These are phyloP conservation scores for Cladosporium velox DNA, from an alignment of 2,329 filamentous ascomycete genomes.

Conservation along the genomic window DNA sequence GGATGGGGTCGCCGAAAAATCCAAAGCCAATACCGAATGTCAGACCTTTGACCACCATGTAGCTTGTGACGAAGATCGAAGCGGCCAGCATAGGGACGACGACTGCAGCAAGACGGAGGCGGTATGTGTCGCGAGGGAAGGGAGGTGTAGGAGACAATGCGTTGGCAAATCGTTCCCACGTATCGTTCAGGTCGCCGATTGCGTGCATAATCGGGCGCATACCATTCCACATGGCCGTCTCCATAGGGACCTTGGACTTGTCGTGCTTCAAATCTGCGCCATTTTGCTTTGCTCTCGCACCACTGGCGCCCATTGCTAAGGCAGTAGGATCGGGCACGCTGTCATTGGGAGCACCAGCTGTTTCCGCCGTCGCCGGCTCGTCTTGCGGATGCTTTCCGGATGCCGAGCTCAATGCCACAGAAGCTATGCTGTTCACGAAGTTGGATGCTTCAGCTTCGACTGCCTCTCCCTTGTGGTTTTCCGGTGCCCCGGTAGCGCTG, in stretches of 20 bases:
- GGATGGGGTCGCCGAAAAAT: constrained; percentile 79
- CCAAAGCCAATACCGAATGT: constrained; percentile 70
- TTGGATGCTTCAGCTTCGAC: constrained; percentile 82
- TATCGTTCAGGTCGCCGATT: constrained; percentile 61
- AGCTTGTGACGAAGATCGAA: constrained; percentile 50
- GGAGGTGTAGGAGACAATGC: constrained; percentile 52
- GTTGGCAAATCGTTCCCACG: constrained; percentile 65
- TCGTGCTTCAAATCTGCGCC: constrained; percentile 63
- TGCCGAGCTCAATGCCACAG: constrained; percentile 72
- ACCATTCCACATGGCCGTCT: constrained; percentile 73
- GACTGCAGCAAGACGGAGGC: constrained; percentile 49
- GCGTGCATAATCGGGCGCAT: constrained; percentile 72
- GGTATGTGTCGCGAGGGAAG: constrained; percentile 48
- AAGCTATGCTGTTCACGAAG: constrained; percentile 72
- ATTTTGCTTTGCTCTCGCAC: constrained; percentile 55
- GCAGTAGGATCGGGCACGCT: constrained; percentile 63
- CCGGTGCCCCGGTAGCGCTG: constrained; percentile 76
- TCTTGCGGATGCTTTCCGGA: constrained; percentile 74
- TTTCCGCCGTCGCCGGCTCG: constrained; percentile 56
- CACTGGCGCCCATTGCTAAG: constrained; percentile 55
- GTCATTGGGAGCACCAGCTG: constrained; percentile 46
- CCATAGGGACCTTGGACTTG: constrained; percentile 77
- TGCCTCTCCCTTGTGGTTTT: constrained; percentile 80
- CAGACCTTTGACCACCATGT: constrained; percentile 61
- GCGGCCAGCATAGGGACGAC: constrained; percentile 46